Evolutionary conservation across 768 basidiomycete genomes (phyloP).

Genomic region (Russula ochroleuca): DNA sequence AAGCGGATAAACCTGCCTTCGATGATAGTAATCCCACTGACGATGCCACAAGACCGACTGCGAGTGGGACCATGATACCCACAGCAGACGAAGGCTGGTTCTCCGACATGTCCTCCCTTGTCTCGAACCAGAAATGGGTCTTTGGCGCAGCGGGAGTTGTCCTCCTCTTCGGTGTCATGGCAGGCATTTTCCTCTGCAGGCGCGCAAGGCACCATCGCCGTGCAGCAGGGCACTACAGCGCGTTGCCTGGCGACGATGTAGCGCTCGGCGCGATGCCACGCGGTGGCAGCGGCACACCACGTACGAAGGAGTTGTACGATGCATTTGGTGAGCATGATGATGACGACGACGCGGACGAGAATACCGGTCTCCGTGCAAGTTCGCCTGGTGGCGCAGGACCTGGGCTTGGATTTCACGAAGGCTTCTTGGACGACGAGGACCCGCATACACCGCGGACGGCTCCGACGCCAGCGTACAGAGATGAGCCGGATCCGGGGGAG

Average conservation of each 20-base stretch:
- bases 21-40: slow-evolving; percentile 32
- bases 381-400: slow-evolving; percentile 33
- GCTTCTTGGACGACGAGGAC: slow-evolving; percentile 79
- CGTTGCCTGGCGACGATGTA: slow-evolving; percentile 63
- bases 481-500: slow-evolving; percentile 45
- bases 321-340: slow-evolving; percentile 91
- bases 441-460: slow-evolving; percentile 32
- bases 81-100: slow-evolving; percentile 85
- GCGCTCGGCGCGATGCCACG: slow-evolving; percentile 69
- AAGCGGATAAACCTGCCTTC: slow-evolving; percentile 74
- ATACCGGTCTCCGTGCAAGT: slow-evolving; percentile 50
- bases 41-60: slow-evolving; percentile 29
- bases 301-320: slow-evolving; percentile 88
- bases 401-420: slow-evolving; percentile 61
- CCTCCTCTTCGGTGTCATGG: slow-evolving; percentile 63
- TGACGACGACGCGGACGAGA: slow-evolving; percentile 65
- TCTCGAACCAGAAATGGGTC: slow-evolving; percentile 82
- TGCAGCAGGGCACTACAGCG: slow-evolving; percentile 49
- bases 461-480: slow-evolving; percentile 40
- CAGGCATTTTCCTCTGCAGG: slow-evolving; percentile 76
- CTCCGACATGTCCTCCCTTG: slow-evolving; percentile 66
- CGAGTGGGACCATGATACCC: slow-evolving; percentile 40
- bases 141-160: slow-evolving; percentile 82
- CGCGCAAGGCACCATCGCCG: slow-evolving; percentile 45
- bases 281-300: slow-evolving; percentile 31